Evolutionary conservation across 1,284 basidiomycete genomes (phyloP), one percentile per base, ranked within the genome.

Genomic region (Malassezia brasiliensis): DNA sequence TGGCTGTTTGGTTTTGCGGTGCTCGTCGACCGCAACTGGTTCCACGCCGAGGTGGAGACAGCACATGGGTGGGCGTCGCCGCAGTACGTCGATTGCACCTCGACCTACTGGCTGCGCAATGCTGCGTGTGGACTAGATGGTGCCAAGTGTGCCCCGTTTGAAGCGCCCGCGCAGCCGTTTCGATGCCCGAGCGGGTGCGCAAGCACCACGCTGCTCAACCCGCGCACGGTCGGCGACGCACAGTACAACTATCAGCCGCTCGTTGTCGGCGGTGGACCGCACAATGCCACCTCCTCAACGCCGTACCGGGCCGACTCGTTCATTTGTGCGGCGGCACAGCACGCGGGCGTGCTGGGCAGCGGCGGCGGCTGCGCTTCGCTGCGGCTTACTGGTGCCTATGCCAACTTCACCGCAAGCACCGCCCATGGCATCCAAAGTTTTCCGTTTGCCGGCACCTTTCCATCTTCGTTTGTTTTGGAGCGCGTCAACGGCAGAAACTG

Each of bases 271-370:
- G 88, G 88, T 14, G 86, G 86, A 4, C 85, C 87, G 71, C 25
- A 12, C 9, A 41, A 41, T 15, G 59, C 62, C 41, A 52, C 40
- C 1, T 41, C 50, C 6, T 10, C 4, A 4, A 30, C 50, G 9
- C 61, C 61, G 3, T 90, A 90, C 67, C 79, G 89, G 65, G 87
- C 83, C 1, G 89, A 91, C 71, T 84, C 80, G 48, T 91, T 90
- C 72, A 81, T 90, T 34, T 91, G 89, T 71, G 82, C 87, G 35
- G 83, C 88, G 39, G 88, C 88, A n/a, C 79, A 85, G 34, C 60
- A 54, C 68, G 88, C 87, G 22, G 87, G 86, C 14, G 64, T 86
- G 28, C 79, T 87, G 56, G 80, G 79, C 52, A 78, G 84, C 62
- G 77, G 77, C 1, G 88, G 89, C 1, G 88, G 88, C 11, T 91